phyloP scores from a whole-genome alignment of 352 stramenopile genomes.

The Nothophytophthora sp. region DNA sequence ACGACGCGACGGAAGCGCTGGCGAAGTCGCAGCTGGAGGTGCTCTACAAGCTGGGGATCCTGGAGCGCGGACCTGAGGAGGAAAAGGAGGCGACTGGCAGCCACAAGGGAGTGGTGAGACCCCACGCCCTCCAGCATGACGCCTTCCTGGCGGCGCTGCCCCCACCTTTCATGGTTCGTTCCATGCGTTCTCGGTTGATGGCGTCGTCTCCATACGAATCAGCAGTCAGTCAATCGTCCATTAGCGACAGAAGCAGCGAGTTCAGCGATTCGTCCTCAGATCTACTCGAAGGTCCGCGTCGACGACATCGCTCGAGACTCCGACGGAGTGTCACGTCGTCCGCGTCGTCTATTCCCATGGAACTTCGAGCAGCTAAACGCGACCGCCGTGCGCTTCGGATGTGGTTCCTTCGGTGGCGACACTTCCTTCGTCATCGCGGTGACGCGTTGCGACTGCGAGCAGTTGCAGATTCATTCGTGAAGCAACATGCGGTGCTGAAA shows the following conservation, averaged over 20 bases:
- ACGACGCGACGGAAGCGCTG: conserved; percentile 30
- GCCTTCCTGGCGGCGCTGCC: conserved; percentile 25
- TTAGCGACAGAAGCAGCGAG: conserved; percentile 3
- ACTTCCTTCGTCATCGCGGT: conserved; percentile 13
- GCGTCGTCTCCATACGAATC: conserved; percentile 1
- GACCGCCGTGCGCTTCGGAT: conserved; percentile 2
- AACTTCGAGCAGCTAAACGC: neutral
- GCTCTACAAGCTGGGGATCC: conserved; percentile 49
- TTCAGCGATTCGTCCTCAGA: neutral
- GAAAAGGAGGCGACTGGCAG: conserved; percentile 6
- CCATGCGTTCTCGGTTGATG: neutral
- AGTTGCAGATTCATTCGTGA: conserved; percentile 16
- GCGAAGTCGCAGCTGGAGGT: conserved; percentile 51
- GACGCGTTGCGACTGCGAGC: conserved; percentile 13
- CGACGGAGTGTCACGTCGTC: neutral
- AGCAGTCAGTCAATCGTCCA: conserved; percentile 1
- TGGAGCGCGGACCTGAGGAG: conserved; percentile 30
- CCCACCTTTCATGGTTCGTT: conserved; percentile 12
- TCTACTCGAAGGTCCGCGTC: neutral
- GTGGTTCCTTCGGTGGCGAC: conserved; percentile 37
- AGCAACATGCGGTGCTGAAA: conserved; percentile 18
- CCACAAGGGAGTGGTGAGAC: neutral
- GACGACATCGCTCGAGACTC: conserved; percentile 1
- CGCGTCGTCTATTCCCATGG: conserved; percentile 1
- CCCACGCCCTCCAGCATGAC: conserved; percentile 2